These are phyloP conservation scores for Oryza brachyantha DNA, from an alignment of 176 grass and related monocot species.

Conservation along the genomic window DNA sequence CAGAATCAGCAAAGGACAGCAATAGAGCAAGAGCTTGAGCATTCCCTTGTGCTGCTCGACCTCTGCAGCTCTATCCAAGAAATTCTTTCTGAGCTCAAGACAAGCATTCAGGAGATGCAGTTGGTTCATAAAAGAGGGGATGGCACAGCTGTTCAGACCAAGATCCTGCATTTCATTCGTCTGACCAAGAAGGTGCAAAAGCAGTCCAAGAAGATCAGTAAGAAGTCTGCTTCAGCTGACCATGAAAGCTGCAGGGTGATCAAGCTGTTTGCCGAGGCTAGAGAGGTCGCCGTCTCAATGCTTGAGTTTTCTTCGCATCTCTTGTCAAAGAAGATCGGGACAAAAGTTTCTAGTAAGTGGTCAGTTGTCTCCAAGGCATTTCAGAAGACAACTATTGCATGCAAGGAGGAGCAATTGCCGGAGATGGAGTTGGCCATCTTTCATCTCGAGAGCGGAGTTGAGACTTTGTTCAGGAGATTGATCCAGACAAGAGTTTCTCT, in stretches of 20 bases:
- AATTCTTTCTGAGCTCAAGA: constrained; percentile 7
- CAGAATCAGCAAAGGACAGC: constrained; percentile 10
- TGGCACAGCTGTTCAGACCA: not conserved
- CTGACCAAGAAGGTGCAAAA: constrained; percentile 26
- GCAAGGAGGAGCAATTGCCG: constrained; percentile 9
- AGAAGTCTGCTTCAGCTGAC: not conserved
- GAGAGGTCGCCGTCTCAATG: constrained; percentile 2
- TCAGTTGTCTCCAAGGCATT: constrained; percentile 24
- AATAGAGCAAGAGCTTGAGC: constrained; percentile 30
- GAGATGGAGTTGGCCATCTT: constrained; percentile 4
- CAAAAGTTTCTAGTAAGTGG: constrained; percentile 11
- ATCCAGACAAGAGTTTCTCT: constrained; percentile 34
- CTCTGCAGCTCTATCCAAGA: constrained; percentile 13
- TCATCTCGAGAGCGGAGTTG: constrained; percentile 14
- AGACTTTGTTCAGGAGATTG: constrained; percentile 12
- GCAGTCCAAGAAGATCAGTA: constrained; percentile 18
- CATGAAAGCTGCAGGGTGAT: not conserved
- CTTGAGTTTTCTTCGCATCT: not conserved
- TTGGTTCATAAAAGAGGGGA: constrained; percentile 10
- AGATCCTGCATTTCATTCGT: constrained; percentile 1
- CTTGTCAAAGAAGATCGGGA: not conserved
- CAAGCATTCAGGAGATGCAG: not conserved
- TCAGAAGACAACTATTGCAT: constrained; percentile 5
- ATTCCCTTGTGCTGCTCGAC: constrained; percentile 26
- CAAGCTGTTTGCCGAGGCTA: constrained; percentile 14